Base-by-base conservation (phyloP, 495 filamentous ascomycete species). In the Chaetomium cochliodes region DNA sequence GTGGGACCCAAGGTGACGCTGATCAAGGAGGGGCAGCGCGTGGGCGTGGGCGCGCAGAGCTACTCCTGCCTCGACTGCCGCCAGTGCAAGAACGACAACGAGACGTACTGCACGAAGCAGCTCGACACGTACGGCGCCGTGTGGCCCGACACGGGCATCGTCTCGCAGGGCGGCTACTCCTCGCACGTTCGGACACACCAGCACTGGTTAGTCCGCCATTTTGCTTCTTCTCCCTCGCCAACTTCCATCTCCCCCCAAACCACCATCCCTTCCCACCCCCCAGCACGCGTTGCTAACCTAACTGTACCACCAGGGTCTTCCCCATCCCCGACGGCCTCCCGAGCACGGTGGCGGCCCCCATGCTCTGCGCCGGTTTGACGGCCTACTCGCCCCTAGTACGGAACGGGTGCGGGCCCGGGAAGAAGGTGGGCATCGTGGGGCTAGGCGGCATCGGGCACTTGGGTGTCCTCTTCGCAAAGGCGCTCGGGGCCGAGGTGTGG, bases 291-390 rank as follows among this genome's bases (percentile, higher is more conserved):
- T 55, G 18, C 25, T 54, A 13, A 49, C 55, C 20, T 54, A 13
- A 46, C 55, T 15, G 26, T 64, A n/a, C 64, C 26, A n/a, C 28
- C 50, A 81, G 78, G 77, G 82, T 84, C 26, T 93, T 93, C 79
- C 87, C 87, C 26, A 93, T 97, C 64, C 92, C 93, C 20, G 88
- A 90, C 20, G 82, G 79, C 6, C 84, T 96, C 50, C 75, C 86
- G 23, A 86, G 80, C 68, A 81, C 81, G 49, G 71, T 86, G 37
- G 91, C 88, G 1, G 92, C 92, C 16, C 92, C 91, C 2, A 96
- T 96, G 91, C 82, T 96, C 70, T 96, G 92, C 73, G 92, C 91
- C 41, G 92, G 92, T 51, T 76, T 96, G 37, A 96, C 93, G 1
- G 86, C 86, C 33, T 96, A 87, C 77, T 88, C 85, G 41, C 92